Evolutionary conservation across 306 rosid genomes (phyloP).

Genomic region (Prinsepia uniflora): DNA sequence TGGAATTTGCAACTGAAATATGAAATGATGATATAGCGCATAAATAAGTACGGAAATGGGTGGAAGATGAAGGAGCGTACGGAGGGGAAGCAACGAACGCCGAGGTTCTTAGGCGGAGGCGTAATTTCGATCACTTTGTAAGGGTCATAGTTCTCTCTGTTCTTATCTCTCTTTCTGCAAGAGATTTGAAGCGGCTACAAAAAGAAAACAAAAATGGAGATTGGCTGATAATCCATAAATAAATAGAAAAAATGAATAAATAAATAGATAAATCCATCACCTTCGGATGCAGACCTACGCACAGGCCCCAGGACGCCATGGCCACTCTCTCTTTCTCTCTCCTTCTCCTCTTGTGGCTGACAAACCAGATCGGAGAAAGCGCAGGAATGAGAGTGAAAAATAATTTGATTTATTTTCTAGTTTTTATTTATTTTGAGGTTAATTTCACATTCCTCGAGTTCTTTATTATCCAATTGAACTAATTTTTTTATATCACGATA

Average conservation of each 20-base stretch:
- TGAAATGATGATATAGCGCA: neutral
- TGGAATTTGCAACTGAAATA: neutral
- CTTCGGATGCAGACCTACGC: conserved; percentile 29
- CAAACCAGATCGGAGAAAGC: neutral
- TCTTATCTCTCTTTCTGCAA: conserved; percentile 75
- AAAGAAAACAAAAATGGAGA: conserved; percentile 1
- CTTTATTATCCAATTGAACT: too few relatives aligned
- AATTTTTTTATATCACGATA: too few relatives aligned
- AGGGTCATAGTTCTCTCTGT: conserved; percentile 56
- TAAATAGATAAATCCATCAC: neutral
- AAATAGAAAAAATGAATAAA: neutral
- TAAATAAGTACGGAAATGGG: neutral
- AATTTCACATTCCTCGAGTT: neutral
- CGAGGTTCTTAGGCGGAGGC: conserved; percentile 91
- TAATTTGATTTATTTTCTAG: neutral
- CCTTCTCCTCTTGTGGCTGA: conserved; percentile 7
- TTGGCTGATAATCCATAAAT: neutral
- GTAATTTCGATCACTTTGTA: conserved; percentile 88
- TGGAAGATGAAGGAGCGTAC: conserved; percentile 37
- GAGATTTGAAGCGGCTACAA: conserved; percentile 41
- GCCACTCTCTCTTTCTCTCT: conserved; percentile 32
- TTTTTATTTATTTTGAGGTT: neutral
- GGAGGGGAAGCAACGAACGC: conserved; percentile 83
- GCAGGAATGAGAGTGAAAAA: conserved; percentile 30
- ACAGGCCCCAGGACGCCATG: conserved; percentile 44